Base-by-base conservation (phyloP, 257 asterid genomes). In the Lycium barbarum region DNA sequence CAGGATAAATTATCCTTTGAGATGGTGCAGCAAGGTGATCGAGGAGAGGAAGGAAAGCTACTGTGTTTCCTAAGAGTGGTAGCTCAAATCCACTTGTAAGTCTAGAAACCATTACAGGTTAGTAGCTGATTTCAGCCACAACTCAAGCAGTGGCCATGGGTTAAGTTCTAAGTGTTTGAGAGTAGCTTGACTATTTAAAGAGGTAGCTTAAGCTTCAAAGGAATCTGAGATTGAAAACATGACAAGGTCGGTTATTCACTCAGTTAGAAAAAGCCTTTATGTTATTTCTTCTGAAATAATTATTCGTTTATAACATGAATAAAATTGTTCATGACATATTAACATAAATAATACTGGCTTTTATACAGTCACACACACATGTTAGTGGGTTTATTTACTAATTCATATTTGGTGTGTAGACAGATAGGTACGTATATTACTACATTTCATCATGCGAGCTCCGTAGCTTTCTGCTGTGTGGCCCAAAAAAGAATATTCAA, bases 401-500 rank as follows among this genome's bases (percentile, higher is more conserved):
- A 26, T 26, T 26, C 2, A 67, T 68, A 36, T 40, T 68, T 36
- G 26, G 53, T 15, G 51, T 7, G 26, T 68, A 68, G 53, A 68
- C 38, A 36, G 26, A 36, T 68, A 14, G 78, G 12, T 38, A 6
- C 38, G 26, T 68, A 35, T 35, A 35, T 33, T 66, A 13, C 73
- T 36, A 66, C 45, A 66, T 66, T 33, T 26, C 33, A 13, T 33
- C 14, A 14, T 53, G 65, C 13, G 9, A 78, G 45, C 7, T 9
- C 65, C 33, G 65, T 78, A 53, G 17, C 49, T 36, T 53, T 53
- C 13, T 1, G 62, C 82, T 78, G 20, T 33, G 49, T 53, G 33
- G 33, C 33, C 63, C 82, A 14, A 78, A 78, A 78, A 35, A 78
- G 45, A 26, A 17, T 51, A 33, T 26, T 53, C 33, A 78, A 78